Evolutionary conservation across 768 basidiomycete species (phyloP).

Genomic region (Pleurotus pulmonarius): DNA sequence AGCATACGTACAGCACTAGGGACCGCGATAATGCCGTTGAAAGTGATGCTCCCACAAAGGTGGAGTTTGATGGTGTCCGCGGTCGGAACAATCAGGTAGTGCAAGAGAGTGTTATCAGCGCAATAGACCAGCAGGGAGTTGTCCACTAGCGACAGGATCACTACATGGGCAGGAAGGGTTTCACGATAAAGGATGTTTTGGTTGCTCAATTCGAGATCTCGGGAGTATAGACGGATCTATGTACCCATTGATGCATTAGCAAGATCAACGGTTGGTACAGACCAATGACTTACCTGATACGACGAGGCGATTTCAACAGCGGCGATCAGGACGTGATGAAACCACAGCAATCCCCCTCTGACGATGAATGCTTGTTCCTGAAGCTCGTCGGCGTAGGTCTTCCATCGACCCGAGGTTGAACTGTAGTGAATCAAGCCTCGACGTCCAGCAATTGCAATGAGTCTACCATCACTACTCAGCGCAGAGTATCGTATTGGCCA

Average conservation of each 20-base stretch:
- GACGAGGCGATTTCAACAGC: slow-evolving; percentile 81
- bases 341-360: slow-evolving; percentile 92
- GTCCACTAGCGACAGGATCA: slow-evolving; percentile 89
- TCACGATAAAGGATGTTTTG: slow-evolving; percentile 84
- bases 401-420: slow-evolving; percentile 93
- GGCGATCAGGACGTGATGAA: slow-evolving; percentile 90
- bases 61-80: slow-evolving; percentile 80
- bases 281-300: slow-evolving; percentile 54
- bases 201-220: slow-evolving; percentile 83
- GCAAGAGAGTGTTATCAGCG: slow-evolving; percentile 87
- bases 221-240: slow-evolving; percentile 90
- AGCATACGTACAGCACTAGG: slow-evolving; percentile 84
- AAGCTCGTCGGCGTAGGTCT: slow-evolving; percentile 71
- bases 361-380: slow-evolving; percentile 89
- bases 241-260: neutral
- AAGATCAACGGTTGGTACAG: neutral
- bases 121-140: slow-evolving; percentile 95
- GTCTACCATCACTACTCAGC: slow-evolving; percentile 83
- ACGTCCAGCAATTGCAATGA: slow-evolving; percentile 90
- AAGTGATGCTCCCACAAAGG: slow-evolving; percentile 92
- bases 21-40: slow-evolving; percentile 82
- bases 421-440: slow-evolving; percentile 93
- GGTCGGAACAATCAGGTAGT: slow-evolving; percentile 88
- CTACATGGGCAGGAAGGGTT: slow-evolving; percentile 67
- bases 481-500: slow-evolving; percentile 95